A percentile compares a stretch with the other conserved stretches of the same genome.
These are phyloP conservation scores for Emergomyces orientalis DNA, from an alignment of 2,329 filamentous ascomycete species.

Conservation along the genomic window DNA sequence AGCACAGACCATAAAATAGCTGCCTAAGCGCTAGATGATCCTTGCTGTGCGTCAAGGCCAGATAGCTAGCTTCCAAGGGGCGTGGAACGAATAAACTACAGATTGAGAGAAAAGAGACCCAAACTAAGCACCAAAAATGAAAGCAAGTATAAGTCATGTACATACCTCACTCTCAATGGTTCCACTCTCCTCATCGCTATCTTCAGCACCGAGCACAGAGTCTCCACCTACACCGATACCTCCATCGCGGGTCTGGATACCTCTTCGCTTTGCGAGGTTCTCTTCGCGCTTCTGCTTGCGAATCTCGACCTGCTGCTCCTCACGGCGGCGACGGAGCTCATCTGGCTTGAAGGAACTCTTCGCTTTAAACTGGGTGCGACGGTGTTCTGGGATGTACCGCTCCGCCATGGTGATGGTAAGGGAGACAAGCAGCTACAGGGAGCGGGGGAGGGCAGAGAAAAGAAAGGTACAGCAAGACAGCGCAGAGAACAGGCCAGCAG, in stretches of 20 bases:
- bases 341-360: slow-evolving; percentile 99
- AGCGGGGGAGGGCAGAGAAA: slow-evolving; percentile 18
- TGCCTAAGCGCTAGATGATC: background rate
- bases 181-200: slow-evolving; percentile 92
- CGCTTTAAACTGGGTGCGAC: slow-evolving; percentile 98
- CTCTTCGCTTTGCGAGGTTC: slow-evolving; percentile 95
- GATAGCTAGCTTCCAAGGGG: background rate
- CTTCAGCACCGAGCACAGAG: slow-evolving; percentile 82
- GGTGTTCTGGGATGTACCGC: slow-evolving; percentile 98
- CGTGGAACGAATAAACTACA: background rate
- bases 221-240: slow-evolving; percentile 47
- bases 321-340: slow-evolving; percentile 92
- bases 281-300: slow-evolving; percentile 98
- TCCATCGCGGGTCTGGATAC: slow-evolving; percentile 71
- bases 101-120: background rate
- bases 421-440: slow-evolving; percentile 12
- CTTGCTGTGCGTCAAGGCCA: background rate
- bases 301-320: slow-evolving; percentile 99
- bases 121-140: background rate
- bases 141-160: background rate
- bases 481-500: slow-evolving; percentile 8
- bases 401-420: slow-evolving; percentile 68
- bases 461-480: slow-evolving; percentile 11
- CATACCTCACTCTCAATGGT: slow-evolving; percentile 95
- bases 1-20: background rate